Evolutionary conservation across 371 early-diverging fungal species (phyloP), one percentile per base, ranked within the genome.

Genomic region (Sporodiniella umbellata): DNA sequence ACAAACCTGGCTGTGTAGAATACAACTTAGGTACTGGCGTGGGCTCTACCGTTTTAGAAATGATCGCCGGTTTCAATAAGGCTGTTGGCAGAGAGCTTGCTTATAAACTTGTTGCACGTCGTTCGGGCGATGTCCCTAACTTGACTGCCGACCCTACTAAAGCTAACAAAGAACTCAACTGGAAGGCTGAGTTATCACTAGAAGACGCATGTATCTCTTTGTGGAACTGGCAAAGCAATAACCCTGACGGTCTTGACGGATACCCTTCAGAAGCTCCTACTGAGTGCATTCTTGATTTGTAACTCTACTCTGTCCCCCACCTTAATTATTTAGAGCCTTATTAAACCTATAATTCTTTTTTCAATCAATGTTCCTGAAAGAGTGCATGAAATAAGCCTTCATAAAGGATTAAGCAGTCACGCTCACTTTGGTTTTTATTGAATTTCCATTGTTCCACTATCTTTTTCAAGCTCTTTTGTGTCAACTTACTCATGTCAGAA

Each of bases 1-100:
- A 60, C 33, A 56, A 70, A 12, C 77, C 68, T 33, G 75, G 81
- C 19, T 87, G 86, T 59, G 76, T 77, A 53, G 79, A 86, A 1
- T 94, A 85, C 62, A 95, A 95, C 60, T 67, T 95, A 26, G 95
- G 95, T 21, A 88, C 90, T 4, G 95, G 95, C 39, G 60, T 68
- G 8, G 94, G 94, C n/a, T 84, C 77, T 68, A 79, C 93, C 11
- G 96, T 96, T 18, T 67, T 93, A 42, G 92, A 95, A 26, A 90
- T 96, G 82, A 81, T 96, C 19, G 55, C 75, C 1, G 87, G 84
- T 45, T 88, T 96, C 73, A 79, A 81, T 33, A 72, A 72, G 40
- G 87, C 86, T 14, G 81, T 83, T 7, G 85, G 87, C 18, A 74
- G 72, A 17, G 66, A 76, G 4, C 75, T 93, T 23, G 87, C 89